Evolutionary conservation across 345 rosid species (phyloP), one percentile per base, ranked within the genome.

Genomic region (Salix viminalis): DNA sequence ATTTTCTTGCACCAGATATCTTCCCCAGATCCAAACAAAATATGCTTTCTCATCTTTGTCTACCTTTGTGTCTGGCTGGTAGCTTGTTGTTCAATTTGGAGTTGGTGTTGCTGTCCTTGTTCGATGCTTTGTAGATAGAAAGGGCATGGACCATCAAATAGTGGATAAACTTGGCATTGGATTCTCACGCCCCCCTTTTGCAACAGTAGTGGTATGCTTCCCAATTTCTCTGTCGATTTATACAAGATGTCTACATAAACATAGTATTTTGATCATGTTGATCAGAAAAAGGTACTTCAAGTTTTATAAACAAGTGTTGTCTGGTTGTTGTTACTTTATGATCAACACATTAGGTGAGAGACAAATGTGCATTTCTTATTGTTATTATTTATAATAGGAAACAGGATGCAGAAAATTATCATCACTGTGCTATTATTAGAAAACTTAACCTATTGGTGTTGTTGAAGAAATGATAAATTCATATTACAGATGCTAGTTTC

Each of bases 11-110:
- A 26, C 70, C 46, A 56, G 77, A 56, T 67, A 46, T 18, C 10
- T 60, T 74, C 52, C 26, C 37, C 39, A 39, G 73, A n/a, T 48
- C 36, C 48, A 68, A 64, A 72, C n/a, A 42, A 42, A 39, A 16
- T 75, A 54, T 32, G 4, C 70, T 76, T 74, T 66, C 64, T 36
- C 50, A 30, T 52, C 41, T 70, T 42, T 24, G 14, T 66, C 41
- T 65, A 39, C 32, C 69, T 44, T 39, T 86, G 39, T 65, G 68
- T 72, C 39, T 83, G 70, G 34, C 74, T 73, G 28, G 79, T 94
- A 95, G 99, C 97, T 95, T 86, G 58, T 87, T 71, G 89, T 91
- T 76, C 97, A 93, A 85, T 90, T 86, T 79, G 96, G 97, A 69
- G 94, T 90, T 75, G 99, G 99, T 30, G 86, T 95, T 74, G 86